Evolutionary conservation across 805 yeast species (phyloP).

Genomic region (Barnettozyma wickerhamii): DNA sequence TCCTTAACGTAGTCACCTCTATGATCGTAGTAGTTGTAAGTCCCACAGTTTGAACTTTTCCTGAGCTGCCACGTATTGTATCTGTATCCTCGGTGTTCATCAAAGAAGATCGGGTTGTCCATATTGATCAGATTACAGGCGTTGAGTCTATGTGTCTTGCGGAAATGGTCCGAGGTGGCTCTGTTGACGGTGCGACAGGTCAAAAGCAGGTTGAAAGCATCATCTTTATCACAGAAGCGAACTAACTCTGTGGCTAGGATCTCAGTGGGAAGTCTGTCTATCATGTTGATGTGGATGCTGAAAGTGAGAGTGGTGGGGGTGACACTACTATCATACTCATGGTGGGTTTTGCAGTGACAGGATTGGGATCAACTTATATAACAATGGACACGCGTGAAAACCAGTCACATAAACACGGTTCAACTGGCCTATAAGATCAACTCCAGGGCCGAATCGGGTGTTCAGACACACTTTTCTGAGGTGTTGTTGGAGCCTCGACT

Average conservation of each 20-base stretch:
- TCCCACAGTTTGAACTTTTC: constrained; percentile 1
- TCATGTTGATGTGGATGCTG: constrained; percentile 9
- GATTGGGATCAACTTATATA: no score
- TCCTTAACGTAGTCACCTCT: constrained; percentile 1
- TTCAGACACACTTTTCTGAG: no score
- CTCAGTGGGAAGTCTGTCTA: constrained; percentile 22
- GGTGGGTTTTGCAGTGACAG: no score
- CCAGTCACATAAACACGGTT: no score
- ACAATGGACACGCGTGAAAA: no score
- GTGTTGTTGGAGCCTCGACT: not conserved
- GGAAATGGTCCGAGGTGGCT: constrained; percentile 16
- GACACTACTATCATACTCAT: no score
- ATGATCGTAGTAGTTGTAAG: constrained; percentile 3
- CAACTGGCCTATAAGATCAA: no score
- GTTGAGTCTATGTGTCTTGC: constrained; percentile 7
- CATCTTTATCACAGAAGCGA: constrained; percentile 14
- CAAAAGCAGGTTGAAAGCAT: constrained; percentile 18
- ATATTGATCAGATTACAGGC: constrained; percentile 14
- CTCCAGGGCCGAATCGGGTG: no score
- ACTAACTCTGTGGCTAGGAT: constrained; percentile 17
- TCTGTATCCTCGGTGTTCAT: not conserved
- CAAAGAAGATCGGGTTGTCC: constrained; percentile 17
- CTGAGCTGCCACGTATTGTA: constrained; percentile 5
- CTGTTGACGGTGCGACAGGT: constrained; percentile 18
- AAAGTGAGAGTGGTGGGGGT: not conserved